Base-by-base conservation (phyloP, 306 rosid species). In the Begonia masoniana region DNA sequence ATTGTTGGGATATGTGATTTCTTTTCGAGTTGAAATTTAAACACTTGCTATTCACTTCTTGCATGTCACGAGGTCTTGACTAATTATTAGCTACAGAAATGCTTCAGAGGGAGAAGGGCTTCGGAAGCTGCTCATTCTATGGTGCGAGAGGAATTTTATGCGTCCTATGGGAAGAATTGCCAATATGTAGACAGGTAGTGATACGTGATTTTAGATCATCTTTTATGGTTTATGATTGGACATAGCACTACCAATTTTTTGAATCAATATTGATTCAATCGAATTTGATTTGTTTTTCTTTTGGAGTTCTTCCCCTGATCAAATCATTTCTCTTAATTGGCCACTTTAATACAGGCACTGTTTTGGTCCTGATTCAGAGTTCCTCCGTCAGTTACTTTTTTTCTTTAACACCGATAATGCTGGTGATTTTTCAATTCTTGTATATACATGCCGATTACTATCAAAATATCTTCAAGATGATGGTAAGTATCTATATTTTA, bases 101-200 rank as follows among this genome's bases (percentile, higher is more conserved):
- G 96, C 82, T 86, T 83, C 78, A 86, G 99, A 70, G 99, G 92
- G 73, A 82, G 85, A 68, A 86, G 65, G 74, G 86, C 55, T 55
- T 78, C 79, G 57, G 72, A 70, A 67, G 66, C 69, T 17, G 96
- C 70, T 72, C 82, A 76, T 61, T 78, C 68, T 62, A 79, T 62
- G 71, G 60, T 83, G 61, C 91, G 84, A 55, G 84, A 75, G 67
- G 72, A 72, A 64, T 86, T 91, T 71, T 64, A 60, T 51, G 63
- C 49, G 56, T 66, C 65, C 51, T 79, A 75, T 57, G 94, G 99
- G 66, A 74, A 56, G 55, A 67, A 63, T 43, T 83, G 78, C 73
- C 76, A 68, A 70, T 71, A 81, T 62, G 79, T 78, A 52, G 78
- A 91, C 77, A 83, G 95, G 99, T 91, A 72, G 19, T 31, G 9